Percentiles rank a stretch among this genome's conserved stretches.
Conservation (phyloP, 305 asterid genomes). For the Salvia sclarea region DNA sequence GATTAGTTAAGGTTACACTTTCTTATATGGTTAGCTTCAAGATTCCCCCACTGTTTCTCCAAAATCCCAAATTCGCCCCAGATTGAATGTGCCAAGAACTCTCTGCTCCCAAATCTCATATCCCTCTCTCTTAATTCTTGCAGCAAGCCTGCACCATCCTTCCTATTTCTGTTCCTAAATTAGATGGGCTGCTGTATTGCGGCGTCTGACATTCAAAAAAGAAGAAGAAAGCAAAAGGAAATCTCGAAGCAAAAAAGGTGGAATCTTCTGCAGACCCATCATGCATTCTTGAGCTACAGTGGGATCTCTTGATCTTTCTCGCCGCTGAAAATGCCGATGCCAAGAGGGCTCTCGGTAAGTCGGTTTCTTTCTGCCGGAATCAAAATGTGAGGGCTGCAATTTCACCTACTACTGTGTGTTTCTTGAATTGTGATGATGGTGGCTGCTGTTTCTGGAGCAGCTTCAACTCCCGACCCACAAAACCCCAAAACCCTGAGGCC, state of each 20-base stretch:
- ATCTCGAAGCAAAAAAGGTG: constrained; percentile 43
- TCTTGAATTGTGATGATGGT: constrained; percentile 59
- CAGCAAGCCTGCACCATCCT: constrained; percentile 38
- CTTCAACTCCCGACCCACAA: constrained; percentile 52
- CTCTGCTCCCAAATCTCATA: constrained; percentile 51
- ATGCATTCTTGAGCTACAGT: constrained; percentile 47
- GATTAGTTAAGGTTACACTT: constrained; percentile 29
- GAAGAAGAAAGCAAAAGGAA: constrained; percentile 1
- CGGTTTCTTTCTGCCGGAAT: constrained; percentile 29
- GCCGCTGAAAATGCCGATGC: constrained; percentile 44
- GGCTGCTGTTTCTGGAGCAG: constrained; percentile 80
- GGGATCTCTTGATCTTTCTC: constrained; percentile 56
- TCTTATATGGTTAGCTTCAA: constrained; percentile 46
- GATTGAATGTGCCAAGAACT: constrained; percentile 40
- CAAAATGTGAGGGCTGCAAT: constrained; percentile 55
- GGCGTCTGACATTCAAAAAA: neutral
- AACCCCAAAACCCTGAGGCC: constrained; percentile 61
- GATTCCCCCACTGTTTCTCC: constrained; percentile 62
- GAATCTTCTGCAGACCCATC: constrained; percentile 41
- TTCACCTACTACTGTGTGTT: constrained; percentile 27
- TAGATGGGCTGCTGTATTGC: constrained; percentile 22
- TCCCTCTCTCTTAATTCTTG: constrained; percentile 28
- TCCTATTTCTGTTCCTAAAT: constrained; percentile 29
- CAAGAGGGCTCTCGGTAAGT: constrained; percentile 45
- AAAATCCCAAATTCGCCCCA: constrained; percentile 56